These are phyloP conservation scores for Rhazya stricta DNA, from an alignment of 257 asterid genomes.

Conservation along the genomic window DNA sequence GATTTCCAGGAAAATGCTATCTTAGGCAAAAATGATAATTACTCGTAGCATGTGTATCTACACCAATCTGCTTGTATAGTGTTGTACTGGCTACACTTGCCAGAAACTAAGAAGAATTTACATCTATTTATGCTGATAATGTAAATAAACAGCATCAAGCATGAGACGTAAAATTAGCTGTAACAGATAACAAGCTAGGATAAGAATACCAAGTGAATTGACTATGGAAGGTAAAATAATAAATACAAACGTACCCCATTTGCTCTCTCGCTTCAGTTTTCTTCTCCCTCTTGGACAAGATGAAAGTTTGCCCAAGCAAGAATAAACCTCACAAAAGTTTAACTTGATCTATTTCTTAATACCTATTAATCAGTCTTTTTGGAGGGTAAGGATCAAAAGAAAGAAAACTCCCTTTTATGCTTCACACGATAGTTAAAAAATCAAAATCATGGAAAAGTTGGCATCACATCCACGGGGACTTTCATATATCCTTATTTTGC, in stretches of 20 bases:
- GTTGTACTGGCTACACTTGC: neutral
- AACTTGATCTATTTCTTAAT: neutral
- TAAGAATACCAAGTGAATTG: neutral
- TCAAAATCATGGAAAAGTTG: neutral
- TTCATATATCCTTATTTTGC: neutral
- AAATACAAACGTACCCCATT: neutral
- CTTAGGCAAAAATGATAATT: neutral
- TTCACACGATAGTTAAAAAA: neutral
- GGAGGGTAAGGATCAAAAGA: neutral
- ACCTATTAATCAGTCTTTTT: neutral
- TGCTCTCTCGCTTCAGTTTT: neutral
- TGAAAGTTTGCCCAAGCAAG: neutral
- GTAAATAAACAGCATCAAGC: neutral
- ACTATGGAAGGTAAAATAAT: neutral
- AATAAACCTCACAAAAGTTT: neutral
- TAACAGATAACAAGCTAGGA: neutral
- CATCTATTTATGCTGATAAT: neutral
- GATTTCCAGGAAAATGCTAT: neutral
- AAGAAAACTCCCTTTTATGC: neutral
- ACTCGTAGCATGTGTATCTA: neutral
- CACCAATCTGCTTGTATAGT: neutral
- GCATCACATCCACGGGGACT: neutral
- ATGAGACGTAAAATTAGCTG: neutral
- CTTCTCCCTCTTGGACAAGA: neutral
- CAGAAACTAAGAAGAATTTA: neutral